phyloP scores from a whole-genome alignment of 139 green algal species.

The Chlorella sp. region DNA sequence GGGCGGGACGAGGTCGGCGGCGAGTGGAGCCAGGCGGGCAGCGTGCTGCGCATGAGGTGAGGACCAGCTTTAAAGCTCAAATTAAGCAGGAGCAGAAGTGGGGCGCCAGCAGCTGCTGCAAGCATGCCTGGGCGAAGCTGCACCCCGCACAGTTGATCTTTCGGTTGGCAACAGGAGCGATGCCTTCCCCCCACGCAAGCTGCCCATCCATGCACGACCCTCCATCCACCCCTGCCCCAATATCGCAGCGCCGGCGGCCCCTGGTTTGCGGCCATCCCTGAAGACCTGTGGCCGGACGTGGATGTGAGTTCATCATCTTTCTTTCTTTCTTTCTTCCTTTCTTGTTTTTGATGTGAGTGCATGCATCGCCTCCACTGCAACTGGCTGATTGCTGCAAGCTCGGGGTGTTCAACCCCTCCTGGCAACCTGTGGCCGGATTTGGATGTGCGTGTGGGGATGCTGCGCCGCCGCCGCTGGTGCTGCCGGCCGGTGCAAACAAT shows the following conservation, averaged over 20 bases:
- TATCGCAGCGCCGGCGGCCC: constrained; percentile 48
- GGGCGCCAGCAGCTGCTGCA: too few species aligned
- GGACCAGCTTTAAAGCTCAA: too few species aligned
- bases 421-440: neutral
- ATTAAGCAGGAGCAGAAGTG: too few species aligned
- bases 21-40: constrained; percentile 75
- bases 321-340: constrained; percentile 43
- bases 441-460: too few species aligned
- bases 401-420: neutral
- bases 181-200: too few species aligned
- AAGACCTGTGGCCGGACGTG: constrained; percentile 61
- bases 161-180: too few species aligned
- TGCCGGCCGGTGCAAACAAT: too few species aligned
- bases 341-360: neutral
- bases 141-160: too few species aligned
- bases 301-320: constrained; percentile 43
- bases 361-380: neutral
- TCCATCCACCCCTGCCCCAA: neutral
- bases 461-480: too few species aligned
- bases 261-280: constrained; percentile 76
- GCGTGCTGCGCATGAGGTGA: constrained; percentile 59
- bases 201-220: neutral
- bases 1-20: constrained; percentile 57
- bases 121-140: too few species aligned
- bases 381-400: neutral